These are phyloP conservation scores for Scedosporium boydii DNA, from an alignment of 2,329 filamentous ascomycete species.

Conservation along the genomic window DNA sequence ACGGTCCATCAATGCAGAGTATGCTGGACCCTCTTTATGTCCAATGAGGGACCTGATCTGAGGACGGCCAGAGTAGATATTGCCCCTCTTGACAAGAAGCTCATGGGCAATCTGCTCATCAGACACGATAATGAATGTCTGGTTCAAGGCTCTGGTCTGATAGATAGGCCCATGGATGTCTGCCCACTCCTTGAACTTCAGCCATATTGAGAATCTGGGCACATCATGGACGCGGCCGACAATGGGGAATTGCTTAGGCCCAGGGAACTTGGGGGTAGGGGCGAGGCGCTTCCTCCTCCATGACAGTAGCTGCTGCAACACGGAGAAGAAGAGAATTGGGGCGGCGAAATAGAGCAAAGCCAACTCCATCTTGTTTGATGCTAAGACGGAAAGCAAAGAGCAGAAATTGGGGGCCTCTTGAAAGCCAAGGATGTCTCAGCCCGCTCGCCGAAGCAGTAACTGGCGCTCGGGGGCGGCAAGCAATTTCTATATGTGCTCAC, in stretches of 20 bases:
- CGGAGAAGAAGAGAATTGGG: too few species aligned
- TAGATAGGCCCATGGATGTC: conserved; percentile 33
- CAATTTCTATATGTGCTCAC: too few species aligned
- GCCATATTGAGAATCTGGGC: conserved; percentile 35
- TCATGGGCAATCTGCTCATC: conserved; percentile 39
- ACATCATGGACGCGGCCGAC: conserved; percentile 39
- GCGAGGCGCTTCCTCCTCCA: too few species aligned
- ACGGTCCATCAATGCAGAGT: conserved; percentile 41
- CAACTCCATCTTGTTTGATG: too few species aligned
- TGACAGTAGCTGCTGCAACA: too few species aligned
- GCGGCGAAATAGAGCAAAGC: too few species aligned
- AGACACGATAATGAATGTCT: conserved; percentile 34
- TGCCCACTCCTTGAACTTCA: conserved; percentile 40
- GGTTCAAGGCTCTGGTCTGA: conserved; percentile 27
- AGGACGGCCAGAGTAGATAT: conserved; percentile 38
- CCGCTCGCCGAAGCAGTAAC: too few species aligned
- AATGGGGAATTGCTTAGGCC: conserved; percentile 36
- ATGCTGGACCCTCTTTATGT: conserved; percentile 37
- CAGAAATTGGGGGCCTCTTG: too few species aligned
- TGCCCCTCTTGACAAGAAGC: conserved; percentile 36
- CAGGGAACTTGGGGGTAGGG: conserved; percentile 25
- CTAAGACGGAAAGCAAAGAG: too few species aligned
- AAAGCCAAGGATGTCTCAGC: too few species aligned
- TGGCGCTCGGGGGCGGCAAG: too few species aligned
- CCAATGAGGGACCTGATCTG: conserved; percentile 38